Percentiles rank a stretch among this genome's conserved stretches.
Evolutionary conservation across 2,329 filamentous ascomycete genomes (phyloP).

Genomic region (Colletotrichum tropicale): DNA sequence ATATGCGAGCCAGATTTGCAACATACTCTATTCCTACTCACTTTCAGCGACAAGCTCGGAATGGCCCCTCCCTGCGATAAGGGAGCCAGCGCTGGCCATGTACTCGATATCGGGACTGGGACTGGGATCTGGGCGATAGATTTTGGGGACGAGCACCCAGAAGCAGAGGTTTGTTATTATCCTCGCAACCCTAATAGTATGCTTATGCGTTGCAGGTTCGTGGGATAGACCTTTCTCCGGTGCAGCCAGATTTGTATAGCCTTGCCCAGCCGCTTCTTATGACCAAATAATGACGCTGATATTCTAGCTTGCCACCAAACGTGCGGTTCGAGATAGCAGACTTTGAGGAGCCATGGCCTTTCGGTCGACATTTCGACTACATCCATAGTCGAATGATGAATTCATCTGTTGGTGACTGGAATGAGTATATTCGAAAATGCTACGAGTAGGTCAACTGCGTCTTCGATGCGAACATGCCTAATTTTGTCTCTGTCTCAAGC

Average conservation of each 20-base stretch:
- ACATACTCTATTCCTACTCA: not conserved
- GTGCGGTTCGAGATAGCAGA: constrained; percentile 44
- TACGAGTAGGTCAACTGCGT: constrained; percentile 31
- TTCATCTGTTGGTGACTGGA: constrained; percentile 59
- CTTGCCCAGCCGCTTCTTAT: not conserved
- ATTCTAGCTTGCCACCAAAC: constrained; percentile 39
- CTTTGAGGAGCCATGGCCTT: constrained; percentile 28
- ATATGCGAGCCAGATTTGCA: not conserved
- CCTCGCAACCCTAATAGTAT: not conserved
- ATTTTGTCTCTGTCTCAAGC: not conserved
- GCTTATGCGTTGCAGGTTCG: constrained; percentile 25
- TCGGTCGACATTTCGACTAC: constrained; percentile 54
- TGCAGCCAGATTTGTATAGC: constrained; percentile 29
- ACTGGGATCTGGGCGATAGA: constrained; percentile 24
- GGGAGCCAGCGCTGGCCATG: constrained; percentile 1
- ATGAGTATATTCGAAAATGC: constrained; percentile 51
- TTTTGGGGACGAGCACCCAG: constrained; percentile 35
- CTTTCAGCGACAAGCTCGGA: not conserved
- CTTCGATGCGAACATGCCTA: not conserved
- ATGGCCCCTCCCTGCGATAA: not conserved
- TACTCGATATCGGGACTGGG: constrained; percentile 25
- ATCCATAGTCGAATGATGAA: constrained; percentile 62
- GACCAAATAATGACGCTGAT: not conserved
- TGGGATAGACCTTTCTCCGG: constrained; percentile 33
- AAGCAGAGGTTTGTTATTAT: constrained; percentile 17